phyloP scores from a whole-genome alignment of 345 rosid genomes.

The Limnanthes douglasii region DNA sequence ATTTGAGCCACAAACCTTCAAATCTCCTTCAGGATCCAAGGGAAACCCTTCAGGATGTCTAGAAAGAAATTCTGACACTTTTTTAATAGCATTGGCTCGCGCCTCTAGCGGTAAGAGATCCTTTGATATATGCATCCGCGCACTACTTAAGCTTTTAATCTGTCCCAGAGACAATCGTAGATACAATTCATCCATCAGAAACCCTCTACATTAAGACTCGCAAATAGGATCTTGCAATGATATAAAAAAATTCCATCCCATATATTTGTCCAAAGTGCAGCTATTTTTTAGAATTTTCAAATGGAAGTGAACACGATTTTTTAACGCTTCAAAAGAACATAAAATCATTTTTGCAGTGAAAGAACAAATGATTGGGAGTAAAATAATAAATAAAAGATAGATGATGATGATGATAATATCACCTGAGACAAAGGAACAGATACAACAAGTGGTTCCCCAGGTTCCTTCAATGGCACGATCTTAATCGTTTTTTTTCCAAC shows the following conservation, averaged over 20 bases:
- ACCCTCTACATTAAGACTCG: no score
- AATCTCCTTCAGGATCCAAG: slow-evolving; percentile 74
- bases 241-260: no score
- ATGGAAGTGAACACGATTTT: no score
- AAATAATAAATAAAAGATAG: no score
- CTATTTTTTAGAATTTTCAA: no score
- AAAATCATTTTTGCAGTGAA: no score
- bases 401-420: slow-evolving; percentile 3
- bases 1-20: slow-evolving; percentile 36
- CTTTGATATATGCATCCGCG: slow-evolving; percentile 54
- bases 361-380: no score
- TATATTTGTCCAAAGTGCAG: no score
- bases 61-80: slow-evolving; percentile 62
- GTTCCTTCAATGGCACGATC: slow-evolving; percentile 46
- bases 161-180: slow-evolving; percentile 20
- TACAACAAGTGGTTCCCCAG: slow-evolving; percentile 76
- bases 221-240: no score
- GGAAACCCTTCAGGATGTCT: slow-evolving; percentile 67
- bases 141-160: slow-evolving; percentile 70
- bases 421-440: slow-evolving; percentile 74
- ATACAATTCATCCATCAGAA: slow-evolving; percentile 8
- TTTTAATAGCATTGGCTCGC: slow-evolving; percentile 83
- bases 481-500: slow-evolving; percentile 42
- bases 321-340: no score
- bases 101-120: slow-evolving; percentile 80